Conservation (phyloP, 768 basidiomycete genomes). For the Steccherinum ochraceum region DNA sequence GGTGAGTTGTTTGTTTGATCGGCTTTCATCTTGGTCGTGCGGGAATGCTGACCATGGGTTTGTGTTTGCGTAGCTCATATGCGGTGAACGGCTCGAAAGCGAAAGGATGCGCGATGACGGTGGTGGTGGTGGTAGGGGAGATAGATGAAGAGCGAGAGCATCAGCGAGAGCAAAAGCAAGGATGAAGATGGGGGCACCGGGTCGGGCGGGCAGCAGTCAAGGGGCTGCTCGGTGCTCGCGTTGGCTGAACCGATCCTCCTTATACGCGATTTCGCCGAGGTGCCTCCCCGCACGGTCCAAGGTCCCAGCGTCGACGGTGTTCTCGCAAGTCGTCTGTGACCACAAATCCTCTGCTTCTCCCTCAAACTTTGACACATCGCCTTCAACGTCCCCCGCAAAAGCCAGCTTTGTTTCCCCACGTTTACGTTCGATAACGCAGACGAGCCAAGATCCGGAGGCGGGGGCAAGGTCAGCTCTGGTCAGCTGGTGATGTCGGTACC, state of each 20-base stretch:
- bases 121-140: not conserved
- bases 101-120: too few species aligned
- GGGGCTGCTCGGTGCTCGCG: too few species aligned
- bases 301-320: too few species aligned
- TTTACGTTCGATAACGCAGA: not conserved
- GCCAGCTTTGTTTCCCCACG: too few species aligned
- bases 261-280: not conserved
- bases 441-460: not conserved
- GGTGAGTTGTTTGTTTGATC: conserved; percentile 13
- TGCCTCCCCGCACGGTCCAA: too few species aligned
- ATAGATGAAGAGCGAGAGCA: not conserved
- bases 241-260: not conserved
- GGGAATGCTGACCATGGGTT: not conserved
- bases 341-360: not conserved
- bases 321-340: not conserved
- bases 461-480: not conserved
- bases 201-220: too few species aligned
- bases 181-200: too few species aligned
- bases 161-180: not conserved
- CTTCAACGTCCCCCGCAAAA: too few species aligned
- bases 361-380: not conserved
- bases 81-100: not conserved
- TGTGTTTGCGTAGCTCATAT: not conserved
- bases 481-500: not conserved
- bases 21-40: not conserved